These are phyloP conservation scores for Gautieria morchelliformis DNA, from an alignment of 768 basidiomycete species.

Conservation along the genomic window DNA sequence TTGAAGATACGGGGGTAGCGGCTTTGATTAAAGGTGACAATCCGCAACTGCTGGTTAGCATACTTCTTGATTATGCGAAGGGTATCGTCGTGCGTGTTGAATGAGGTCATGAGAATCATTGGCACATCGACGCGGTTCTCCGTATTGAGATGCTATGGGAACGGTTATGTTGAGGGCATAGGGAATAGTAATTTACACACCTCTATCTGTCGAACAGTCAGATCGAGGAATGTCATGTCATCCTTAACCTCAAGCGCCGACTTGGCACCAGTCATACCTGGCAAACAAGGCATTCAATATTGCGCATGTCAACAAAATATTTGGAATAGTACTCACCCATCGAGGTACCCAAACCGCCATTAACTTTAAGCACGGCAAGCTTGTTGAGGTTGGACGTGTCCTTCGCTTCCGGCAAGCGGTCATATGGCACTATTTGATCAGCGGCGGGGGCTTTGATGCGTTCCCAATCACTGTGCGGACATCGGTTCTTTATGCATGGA, in stretches of 20 bases:
- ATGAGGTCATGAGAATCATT: constrained; percentile 98
- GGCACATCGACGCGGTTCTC: constrained; percentile 80
- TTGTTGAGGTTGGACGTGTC: constrained; percentile 73
- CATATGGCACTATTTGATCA: constrained; percentile 81
- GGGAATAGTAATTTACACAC: constrained; percentile 16
- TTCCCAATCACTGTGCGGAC: constrained; percentile 63
- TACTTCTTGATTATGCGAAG: constrained; percentile 96
- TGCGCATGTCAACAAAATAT: neutral
- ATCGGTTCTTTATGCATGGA: neutral
- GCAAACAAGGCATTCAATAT: neutral
- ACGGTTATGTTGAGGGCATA: neutral
- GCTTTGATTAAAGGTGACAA: constrained; percentile 89
- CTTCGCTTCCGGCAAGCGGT: constrained; percentile 48
- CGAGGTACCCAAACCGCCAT: constrained; percentile 87
- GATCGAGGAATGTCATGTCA: constrained; percentile 95
- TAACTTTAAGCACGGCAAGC: constrained; percentile 91
- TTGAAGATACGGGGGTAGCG: constrained; percentile 89
- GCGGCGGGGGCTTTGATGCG: constrained; percentile 79
- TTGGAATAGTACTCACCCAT: constrained; percentile 49
- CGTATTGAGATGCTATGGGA: constrained; percentile 67
- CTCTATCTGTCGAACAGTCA: constrained; percentile 90
- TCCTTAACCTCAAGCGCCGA: constrained; percentile 93
- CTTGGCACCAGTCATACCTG: constrained; percentile 85
- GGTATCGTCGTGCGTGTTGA: constrained; percentile 97
- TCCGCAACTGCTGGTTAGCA: constrained; percentile 87